These are phyloP conservation scores for Vanrija sp. DNA, from an alignment of 1,284 basidiomycete species.

Conservation along the genomic window DNA sequence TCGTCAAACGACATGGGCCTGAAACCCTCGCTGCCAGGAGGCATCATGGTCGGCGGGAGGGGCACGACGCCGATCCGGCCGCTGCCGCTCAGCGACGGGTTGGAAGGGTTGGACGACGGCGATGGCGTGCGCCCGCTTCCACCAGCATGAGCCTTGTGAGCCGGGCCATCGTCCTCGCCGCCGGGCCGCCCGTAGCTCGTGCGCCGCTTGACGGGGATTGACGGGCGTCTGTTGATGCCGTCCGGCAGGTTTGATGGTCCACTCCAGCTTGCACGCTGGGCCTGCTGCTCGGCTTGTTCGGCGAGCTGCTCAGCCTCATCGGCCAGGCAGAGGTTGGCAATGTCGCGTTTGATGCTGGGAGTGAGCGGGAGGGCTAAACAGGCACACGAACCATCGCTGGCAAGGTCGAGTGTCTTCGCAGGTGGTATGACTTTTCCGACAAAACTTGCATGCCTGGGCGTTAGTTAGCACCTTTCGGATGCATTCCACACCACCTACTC, in stretches of 20 bases:
- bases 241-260: too few relatives aligned
- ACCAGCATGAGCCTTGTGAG: too few relatives aligned
- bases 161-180: too few relatives aligned
- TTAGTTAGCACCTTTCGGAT: not conserved
- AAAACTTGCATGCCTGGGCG: conserved; percentile 19
- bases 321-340: conserved; percentile 15
- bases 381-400: conserved; percentile 14
- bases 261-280: not conserved
- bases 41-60: too few relatives aligned
- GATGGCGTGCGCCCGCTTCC: too few relatives aligned
- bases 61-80: too few relatives aligned
- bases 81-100: too few relatives aligned
- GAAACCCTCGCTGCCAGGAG: too few relatives aligned
- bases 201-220: conserved; percentile 12
- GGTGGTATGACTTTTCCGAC: conserved; percentile 18
- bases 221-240: not conserved
- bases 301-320: conserved; percentile 17
- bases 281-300: conserved; percentile 17
- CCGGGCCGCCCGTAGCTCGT: too few relatives aligned
- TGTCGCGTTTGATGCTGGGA: conserved; percentile 18
- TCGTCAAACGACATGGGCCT: too few relatives aligned
- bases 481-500: conserved; percentile 2
- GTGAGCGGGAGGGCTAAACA: not conserved
- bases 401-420: conserved; percentile 19
- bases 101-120: too few relatives aligned